A percentile compares a stretch with the other conserved stretches of the same genome.
These are phyloP conservation scores for Brassica cretica DNA, from an alignment of 345 rosid species.

Conservation along the genomic window DNA sequence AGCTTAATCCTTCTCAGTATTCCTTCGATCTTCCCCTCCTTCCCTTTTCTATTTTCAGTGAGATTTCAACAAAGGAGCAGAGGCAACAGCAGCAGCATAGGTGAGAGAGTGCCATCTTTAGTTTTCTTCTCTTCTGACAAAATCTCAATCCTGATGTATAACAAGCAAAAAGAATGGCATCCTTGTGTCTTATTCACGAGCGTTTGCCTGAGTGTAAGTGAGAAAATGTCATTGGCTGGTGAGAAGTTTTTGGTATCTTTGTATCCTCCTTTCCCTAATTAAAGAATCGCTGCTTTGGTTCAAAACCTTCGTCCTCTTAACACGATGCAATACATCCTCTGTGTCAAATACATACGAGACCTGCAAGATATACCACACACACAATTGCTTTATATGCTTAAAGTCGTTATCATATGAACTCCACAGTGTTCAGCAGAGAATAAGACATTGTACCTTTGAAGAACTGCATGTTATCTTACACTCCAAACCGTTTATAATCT, in stretches of 20 bases:
- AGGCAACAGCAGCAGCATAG: conserved; percentile 2
- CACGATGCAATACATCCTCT: conserved; percentile 78
- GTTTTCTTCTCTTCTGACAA: conserved; percentile 16
- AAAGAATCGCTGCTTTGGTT: conserved; percentile 32
- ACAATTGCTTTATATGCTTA: background rate
- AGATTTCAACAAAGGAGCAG: conserved; percentile 21
- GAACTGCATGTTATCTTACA: conserved; percentile 91
- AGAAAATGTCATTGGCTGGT: conserved; percentile 20
- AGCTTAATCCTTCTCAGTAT: background rate
- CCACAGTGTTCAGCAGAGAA: background rate
- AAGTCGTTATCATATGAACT: background rate
- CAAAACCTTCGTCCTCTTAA: conserved; percentile 38
- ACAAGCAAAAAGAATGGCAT: conserved; percentile 30
- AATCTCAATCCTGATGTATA: conserved; percentile 24
- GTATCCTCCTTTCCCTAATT: conserved; percentile 43
- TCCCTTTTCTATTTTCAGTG: conserved; percentile 11
- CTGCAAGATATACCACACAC: conserved; percentile 42
- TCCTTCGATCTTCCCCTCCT: conserved; percentile 1
- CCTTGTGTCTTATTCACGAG: conserved; percentile 8
- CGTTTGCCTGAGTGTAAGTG: background rate
- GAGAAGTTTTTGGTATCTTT: conserved; percentile 48
- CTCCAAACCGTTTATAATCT: conserved; percentile 73
- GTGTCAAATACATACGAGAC: conserved; percentile 92
- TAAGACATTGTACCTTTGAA: conserved; percentile 62
- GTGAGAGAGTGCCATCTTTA: background rate